Evolutionary conservation across 192 early-diverging fungal species (phyloP), one percentile per base, ranked within the genome.

Genomic region (Umbelopsis isabellina): DNA sequence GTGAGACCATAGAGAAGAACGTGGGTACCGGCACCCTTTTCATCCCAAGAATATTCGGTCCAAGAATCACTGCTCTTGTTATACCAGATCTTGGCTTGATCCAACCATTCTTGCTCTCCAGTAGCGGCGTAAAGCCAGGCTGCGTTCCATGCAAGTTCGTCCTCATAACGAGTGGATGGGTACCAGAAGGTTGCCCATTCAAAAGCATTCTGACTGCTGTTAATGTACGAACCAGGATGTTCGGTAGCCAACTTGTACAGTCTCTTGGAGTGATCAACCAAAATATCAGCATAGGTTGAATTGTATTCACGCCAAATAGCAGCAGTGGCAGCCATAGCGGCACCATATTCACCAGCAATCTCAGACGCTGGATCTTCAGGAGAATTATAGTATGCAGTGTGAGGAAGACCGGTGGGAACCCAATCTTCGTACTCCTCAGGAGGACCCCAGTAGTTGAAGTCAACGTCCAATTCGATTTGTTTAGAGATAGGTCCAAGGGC

Each of bases 371-470:
- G 76, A 5, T 76, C 72, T 16, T 71, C 53, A n/a, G 76, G 74
- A 21, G 74, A 67, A 9, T 66, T 73, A 27, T 80, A 80, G 22
- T 66, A 67, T 2, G 79, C 74, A 27, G 72, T 49, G 41, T 80
- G 79, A 22, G 72, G 72, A 20, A 76, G 53, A 25, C 74, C 74
- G 4, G 72, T 69, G 18, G 79, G 79, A 15, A 80, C 74, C 79
- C 79, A 80, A 51, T 72, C 53, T 25, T 80, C 79, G n/a, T 81
- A 80, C 49, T 83, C 84, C 61, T 80, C 79, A 18, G 79, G 79
- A 44, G 86, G 84, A 15, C 84, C 84, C 82, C 82, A 87, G 41
- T 87, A 87, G 76, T 83, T 78, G 66, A 84, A 84, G 46, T 87
- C 86, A 3, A 87, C 67, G 15, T 80, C 73, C 46, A 78, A 52